phyloP scores from a whole-genome alignment of 225 moss, liverwort and hornwort genomes.

The Pseudisothecium myosuroides region DNA sequence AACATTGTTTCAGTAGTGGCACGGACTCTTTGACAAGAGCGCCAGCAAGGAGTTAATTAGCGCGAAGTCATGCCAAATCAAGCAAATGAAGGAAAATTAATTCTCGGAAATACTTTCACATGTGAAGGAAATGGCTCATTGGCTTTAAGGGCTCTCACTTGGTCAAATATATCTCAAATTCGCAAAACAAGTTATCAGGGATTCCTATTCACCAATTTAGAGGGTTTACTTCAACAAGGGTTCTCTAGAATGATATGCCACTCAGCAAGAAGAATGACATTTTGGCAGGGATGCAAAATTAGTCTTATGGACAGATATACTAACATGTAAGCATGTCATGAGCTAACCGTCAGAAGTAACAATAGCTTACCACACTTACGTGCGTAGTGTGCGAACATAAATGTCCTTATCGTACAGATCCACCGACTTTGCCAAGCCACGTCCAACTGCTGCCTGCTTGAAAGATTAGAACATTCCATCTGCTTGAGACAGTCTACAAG shows the following conservation, averaged over 20 bases:
- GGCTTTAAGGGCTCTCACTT: background rate
- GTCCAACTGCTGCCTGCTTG: conserved; percentile 72
- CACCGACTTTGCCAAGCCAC: conserved; percentile 75
- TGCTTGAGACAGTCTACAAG: conserved; percentile 7
- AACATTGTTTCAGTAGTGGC: background rate
- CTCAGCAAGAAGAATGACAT: background rate
- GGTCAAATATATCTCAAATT: background rate
- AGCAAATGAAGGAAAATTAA: background rate
- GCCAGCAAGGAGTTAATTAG: background rate
- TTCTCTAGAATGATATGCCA: background rate
- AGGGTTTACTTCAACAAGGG: background rate
- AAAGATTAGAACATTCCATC: background rate
- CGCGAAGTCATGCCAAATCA: background rate
- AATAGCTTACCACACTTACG: conserved; percentile 88
- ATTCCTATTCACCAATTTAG: background rate
- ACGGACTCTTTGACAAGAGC: background rate
- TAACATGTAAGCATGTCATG: background rate
- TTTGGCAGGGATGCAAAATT: background rate
- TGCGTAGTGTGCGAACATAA: conserved; percentile 61
- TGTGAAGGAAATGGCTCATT: background rate
- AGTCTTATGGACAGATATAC: background rate
- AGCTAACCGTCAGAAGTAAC: background rate
- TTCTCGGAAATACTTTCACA: background rate
- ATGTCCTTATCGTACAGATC: conserved; percentile 82
- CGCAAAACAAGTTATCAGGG: background rate